Evolutionary conservation across 148 eudicot species (phyloP), one percentile per base, ranked within the genome.

Genomic region (Euryodendron excelsum): DNA sequence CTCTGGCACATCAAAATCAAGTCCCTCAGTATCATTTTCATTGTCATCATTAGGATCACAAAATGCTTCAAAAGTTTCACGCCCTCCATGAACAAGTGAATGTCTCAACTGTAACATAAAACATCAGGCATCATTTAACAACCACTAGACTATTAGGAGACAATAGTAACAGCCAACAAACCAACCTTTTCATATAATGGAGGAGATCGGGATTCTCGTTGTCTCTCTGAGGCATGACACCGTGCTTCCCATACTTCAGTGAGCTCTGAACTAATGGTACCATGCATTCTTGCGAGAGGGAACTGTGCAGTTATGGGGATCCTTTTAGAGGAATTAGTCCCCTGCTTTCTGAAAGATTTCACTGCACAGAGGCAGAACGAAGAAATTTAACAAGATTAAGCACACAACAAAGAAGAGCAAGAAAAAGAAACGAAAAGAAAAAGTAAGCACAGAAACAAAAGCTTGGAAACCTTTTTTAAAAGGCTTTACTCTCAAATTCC

Each of bases 401-500:
- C 4, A 44, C 67, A 82, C 2, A 45, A 72, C 33, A 73, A 53
- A 77, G 64, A 36, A 70, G 4, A 5, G 27, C 41, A 33, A n/a
- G n/a, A n/a, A n/a, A n/a, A n/a, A 79, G 25, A 59, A 20, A 36
- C 61, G 25, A 72, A 39, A 30, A 13, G 56, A 28, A 48, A 78
- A 75, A 64, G 7, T 33, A 62, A 52, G 52, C 60, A 50, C 34
- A 28, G 45, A 47, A 28, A 68, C 48, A 66, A 75, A 69, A 30
- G 61, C 59, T 70, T 31, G 80, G 45, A 52, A 77, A 94, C 97
- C 93, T 89, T 87, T 93, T 83, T 72, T 89, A 82, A 89, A 96
- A 69, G 98, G 94, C 86, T 90, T 93, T 59, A 91, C 88, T 88
- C 87, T 90, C 82, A 96, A 82, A 80, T 82, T 90, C 67, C 99